Conservation (phyloP, 176 grass and related monocot genomes). For the Avena eriantha region DNA sequence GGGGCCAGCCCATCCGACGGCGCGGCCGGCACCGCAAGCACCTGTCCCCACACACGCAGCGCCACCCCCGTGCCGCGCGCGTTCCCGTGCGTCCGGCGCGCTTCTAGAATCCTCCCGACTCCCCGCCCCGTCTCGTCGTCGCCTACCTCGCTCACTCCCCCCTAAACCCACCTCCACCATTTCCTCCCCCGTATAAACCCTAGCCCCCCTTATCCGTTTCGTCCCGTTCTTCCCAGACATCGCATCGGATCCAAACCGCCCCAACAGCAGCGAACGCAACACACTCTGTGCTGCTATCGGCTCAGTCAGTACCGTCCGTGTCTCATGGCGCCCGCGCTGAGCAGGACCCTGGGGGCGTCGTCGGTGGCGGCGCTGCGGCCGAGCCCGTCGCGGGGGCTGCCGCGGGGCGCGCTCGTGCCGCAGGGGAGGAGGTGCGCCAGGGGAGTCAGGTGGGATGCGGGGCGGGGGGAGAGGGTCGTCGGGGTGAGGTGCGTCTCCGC, state of each 20-base stretch:
- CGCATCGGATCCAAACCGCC: constrained; percentile 26
- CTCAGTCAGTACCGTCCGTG: not conserved
- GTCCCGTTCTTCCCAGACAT: constrained; percentile 18
- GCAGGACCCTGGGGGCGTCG: constrained; percentile 66
- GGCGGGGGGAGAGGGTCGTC: constrained; percentile 34
- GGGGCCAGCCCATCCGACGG: constrained; percentile 32
- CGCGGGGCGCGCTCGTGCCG: constrained; percentile 30
- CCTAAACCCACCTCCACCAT: constrained; percentile 39
- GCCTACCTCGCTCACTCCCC: constrained; percentile 8
- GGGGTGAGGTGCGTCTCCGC: constrained; percentile 68
- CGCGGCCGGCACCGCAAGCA: not conserved
- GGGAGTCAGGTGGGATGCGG: constrained; percentile 58
- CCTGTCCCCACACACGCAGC: not conserved
- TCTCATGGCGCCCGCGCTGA: constrained; percentile 59
- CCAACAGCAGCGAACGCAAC: not conserved
- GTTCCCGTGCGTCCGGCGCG: constrained; percentile 30
- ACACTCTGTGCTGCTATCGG: not conserved
- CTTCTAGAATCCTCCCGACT: constrained; percentile 51
- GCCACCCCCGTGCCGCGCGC: constrained; percentile 25
- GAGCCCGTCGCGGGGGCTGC: constrained; percentile 18
- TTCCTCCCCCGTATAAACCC: constrained; percentile 57
- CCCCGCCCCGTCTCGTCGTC: constrained; percentile 17
- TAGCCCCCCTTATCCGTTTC: constrained; percentile 50
- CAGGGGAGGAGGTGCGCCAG: constrained; percentile 34
- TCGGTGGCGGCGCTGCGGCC: constrained; percentile 62